Base-by-base conservation (phyloP, 129 eudicot genomes). In the Calendula officinalis region DNA sequence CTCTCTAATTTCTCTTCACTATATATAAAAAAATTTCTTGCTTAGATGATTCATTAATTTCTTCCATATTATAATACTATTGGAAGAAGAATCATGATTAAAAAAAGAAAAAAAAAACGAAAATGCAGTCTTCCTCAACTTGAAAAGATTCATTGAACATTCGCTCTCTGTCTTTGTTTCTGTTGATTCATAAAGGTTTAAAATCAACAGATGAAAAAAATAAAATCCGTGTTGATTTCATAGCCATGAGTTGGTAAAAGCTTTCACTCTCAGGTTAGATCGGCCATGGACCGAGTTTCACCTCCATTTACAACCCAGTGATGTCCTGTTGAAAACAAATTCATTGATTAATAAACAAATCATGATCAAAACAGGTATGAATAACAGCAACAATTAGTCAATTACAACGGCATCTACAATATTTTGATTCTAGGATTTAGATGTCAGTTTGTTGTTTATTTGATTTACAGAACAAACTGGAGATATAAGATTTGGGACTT, bases 241-340 rank as follows among this genome's bases (percentile, higher is more conserved):
- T 52, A 22, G 16, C 67, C 66, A 37, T 3, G 42, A 61, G 10
- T 49, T 7, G 16, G 1, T 48, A 0, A 27, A 10, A 8, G 44
- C 15, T 34, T 61, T 61, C 47, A 4, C 27, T 57, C 39, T 70
- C 71, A 82, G 67, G 75, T 79, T 66, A 61, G 32, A 64, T 81
- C 79, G 30, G 49, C 67, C 85, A 79, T 62, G 6, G 87, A 65
- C 66, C 75, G 53, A 38, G 80, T 64, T 27, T 80, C 83, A 27
- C 91, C 95, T 64, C 84, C 85, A 67, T 59, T 83, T 9, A 71
- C 58, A 9, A 87, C 70, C 90, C 91, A 87, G 3, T 83, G 90
- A 74, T 84, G 88, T 40, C 87, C 91, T 81, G 83, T 45, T 73
- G 5, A 66, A 66, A 4, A 8, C 36, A 8, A 15, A 17, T 14